Base-by-base conservation (phyloP, 768 basidiomycete species). In the Hericium erinaceus region DNA sequence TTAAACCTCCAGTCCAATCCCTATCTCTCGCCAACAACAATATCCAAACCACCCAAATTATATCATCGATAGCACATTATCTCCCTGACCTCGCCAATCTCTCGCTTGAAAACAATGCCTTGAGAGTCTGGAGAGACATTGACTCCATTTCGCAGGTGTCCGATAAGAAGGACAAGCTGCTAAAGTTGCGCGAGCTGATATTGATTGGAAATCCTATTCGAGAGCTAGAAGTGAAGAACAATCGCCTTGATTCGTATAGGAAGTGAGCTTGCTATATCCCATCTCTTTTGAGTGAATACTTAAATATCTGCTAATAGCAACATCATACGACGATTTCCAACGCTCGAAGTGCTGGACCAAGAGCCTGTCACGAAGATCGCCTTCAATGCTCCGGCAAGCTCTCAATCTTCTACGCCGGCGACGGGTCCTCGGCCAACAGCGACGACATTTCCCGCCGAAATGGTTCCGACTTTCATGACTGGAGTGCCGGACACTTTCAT, bases 21-120 rank as follows among this genome's bases (percentile, higher is more conserved):
- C 71, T 98, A 12, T 95, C 92, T 0, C 76, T 98, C 44, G 89
- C 92, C 41, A 83, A 89, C 67, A 87, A 87, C 67, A 84, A 85
- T 61, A 80, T 90, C 57, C 64, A 77, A 26, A 77, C 70, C 49
- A 84, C 90, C 6, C 69, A 77, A 3, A 73, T 84, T 56, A 70
- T 95, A 18, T 72, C 78, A 13, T 76, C 80, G 28, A 74, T 95
- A 33, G 73, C 81, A 22, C 81, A 83, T 67, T 92, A 85, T 64
- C 76, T 98, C 0, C 94, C 94, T 0, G 80, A 80, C 24, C 76
- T 97, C 10, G 82, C 80, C 62, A 91, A 91, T 63, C 77, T 94
- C 12, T 90, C 93, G 2, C 68, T 92, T 24, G 84, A 89, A 69
- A 83, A 86, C 63, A 95, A 95, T 67, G 76, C 80, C 38, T 73